Evolutionary conservation across 495 filamentous ascomycete species (phyloP), one percentile per base, ranked within the genome.

Genomic region (Venustampulla echinocandica): DNA sequence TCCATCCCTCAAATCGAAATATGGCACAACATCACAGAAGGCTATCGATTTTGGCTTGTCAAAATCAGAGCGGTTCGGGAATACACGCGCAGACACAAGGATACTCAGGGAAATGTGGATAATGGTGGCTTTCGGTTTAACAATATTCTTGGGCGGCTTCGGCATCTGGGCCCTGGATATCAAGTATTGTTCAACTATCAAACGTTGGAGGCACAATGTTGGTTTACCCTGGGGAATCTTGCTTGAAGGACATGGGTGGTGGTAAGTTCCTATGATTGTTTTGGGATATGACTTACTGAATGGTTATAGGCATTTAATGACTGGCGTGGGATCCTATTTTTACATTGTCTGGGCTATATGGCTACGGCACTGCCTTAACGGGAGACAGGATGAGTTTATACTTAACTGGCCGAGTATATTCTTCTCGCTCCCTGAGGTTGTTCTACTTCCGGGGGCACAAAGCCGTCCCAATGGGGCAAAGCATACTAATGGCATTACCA

Each of bases 241-340:
- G 10, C 67, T 95, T 2, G 92, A 97, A 64, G 90, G 88, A 0
- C 92, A 98, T 69, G 92, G 88, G 10, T 97, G 92, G 92, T 98
- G 92, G 90, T 92, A 82, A 66, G 77, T 80, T 14, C 44, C n/a
- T n/a, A n/a, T 4, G 9, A 6, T 35, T 43, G 2, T 37, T 4
- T 15, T 10, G n/a, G 13, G 17, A 41, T 24, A 4, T 24, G n/a
- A n/a, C 28, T 36, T 23, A 27, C 20, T 43, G 40, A 43, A 19
- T 50, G 17, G 39, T 22, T 3, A 2, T 43, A 68, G 66, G 67
- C 70, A 74, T 55, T 42, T 74, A 2, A 70, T 71, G 67, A 74
- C 70, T 3, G 70, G 70, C 2, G 52, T 57, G 17, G 70, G 68
- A 13, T 66, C 69, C 1, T 74, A 72, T 49, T 68, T 65, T 41